A percentile compares a stretch with the other conserved stretches of the same genome.
phyloP scores from a whole-genome alignment of 78 protist species.

The Mastigamoeba balamuthi region DNA sequence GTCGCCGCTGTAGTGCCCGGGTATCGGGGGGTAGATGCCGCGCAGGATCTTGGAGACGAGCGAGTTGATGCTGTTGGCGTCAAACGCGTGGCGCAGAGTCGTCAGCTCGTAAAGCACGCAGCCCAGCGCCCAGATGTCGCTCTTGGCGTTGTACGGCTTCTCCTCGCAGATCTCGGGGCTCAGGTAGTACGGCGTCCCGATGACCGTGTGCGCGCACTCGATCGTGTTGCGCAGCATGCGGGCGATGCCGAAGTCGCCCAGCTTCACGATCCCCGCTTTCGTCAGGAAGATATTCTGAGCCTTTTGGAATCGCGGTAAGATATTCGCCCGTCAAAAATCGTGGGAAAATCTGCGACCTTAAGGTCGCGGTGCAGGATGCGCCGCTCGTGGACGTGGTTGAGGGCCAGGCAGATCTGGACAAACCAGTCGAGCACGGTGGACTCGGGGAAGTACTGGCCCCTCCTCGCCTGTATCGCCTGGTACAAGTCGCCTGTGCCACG shows the following conservation, averaged over 20 bases:
- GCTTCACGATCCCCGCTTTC: slow-evolving; percentile 34
- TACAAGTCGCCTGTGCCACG: slow-evolving; percentile 16
- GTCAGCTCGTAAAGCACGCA: slow-evolving; percentile 70
- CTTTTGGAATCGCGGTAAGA: background rate
- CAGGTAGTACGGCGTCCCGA: slow-evolving; percentile 90
- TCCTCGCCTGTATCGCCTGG: background rate
- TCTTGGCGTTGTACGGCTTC: slow-evolving; percentile 58
- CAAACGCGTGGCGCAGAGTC: slow-evolving; percentile 74
- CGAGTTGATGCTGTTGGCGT: slow-evolving; percentile 63
- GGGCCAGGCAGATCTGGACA: slow-evolving; percentile 61
- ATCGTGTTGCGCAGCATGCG: slow-evolving; percentile 54
- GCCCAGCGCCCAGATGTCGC: slow-evolving; percentile 75
- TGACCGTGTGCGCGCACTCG: slow-evolving; percentile 57
- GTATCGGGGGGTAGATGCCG: slow-evolving; percentile 76
- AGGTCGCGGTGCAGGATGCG: slow-evolving; percentile 79
- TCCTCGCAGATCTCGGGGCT: slow-evolving; percentile 81
- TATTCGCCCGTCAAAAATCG: background rate
- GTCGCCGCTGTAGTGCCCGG: slow-evolving; percentile 31
- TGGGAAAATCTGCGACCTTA: slow-evolving; percentile 2
- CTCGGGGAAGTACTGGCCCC: background rate
- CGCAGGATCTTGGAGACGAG: slow-evolving; percentile 72
- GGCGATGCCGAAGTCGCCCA: slow-evolving; percentile 94
- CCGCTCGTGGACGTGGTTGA: slow-evolving; percentile 68
- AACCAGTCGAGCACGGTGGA: slow-evolving; percentile 9
- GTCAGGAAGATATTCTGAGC: slow-evolving; percentile 81